These are phyloP conservation scores for Colletotrichum echinochloae DNA, from an alignment of 2,329 filamentous ascomycete species.

Conservation along the genomic window DNA sequence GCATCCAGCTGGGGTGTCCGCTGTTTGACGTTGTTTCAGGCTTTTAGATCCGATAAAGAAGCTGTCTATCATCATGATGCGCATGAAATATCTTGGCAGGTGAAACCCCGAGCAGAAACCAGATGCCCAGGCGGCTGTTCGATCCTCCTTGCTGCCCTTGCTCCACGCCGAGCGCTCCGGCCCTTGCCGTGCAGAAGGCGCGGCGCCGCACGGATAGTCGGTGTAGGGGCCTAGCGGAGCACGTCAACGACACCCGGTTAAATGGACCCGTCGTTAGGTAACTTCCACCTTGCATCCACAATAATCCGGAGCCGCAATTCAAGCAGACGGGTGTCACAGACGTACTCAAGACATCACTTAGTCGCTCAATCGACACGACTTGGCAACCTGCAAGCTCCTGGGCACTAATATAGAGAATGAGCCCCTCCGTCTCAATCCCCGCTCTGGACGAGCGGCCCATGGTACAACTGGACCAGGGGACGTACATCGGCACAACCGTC, in stretches of 20 bases:
- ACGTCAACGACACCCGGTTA: slow-evolving; percentile 29
- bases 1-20: background rate
- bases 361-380: background rate
- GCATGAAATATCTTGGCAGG: background rate
- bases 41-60: background rate
- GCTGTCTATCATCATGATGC: background rate
- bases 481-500: slow-evolving; percentile 53
- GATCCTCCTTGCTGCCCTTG: background rate
- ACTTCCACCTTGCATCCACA: slow-evolving; percentile 7
- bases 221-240: slow-evolving; percentile 29
- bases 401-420: slow-evolving; percentile 4
- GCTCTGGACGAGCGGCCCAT: slow-evolving; percentile 14
- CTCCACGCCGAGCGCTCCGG: background rate
- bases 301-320: background rate
- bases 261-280: background rate
- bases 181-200: slow-evolving; percentile 13
- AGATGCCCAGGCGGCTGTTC: background rate
- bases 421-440: background rate
- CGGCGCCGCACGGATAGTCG: slow-evolving; percentile 25
- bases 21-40: background rate
- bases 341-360: background rate
- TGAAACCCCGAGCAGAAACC: background rate
- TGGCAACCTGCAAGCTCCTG: too few relatives aligned
- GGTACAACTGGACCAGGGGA: slow-evolving; percentile 53
- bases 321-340: background rate